These are phyloP conservation scores for Gymnopilus junonius DNA, from an alignment of 768 basidiomycete genomes.

Conservation along the genomic window DNA sequence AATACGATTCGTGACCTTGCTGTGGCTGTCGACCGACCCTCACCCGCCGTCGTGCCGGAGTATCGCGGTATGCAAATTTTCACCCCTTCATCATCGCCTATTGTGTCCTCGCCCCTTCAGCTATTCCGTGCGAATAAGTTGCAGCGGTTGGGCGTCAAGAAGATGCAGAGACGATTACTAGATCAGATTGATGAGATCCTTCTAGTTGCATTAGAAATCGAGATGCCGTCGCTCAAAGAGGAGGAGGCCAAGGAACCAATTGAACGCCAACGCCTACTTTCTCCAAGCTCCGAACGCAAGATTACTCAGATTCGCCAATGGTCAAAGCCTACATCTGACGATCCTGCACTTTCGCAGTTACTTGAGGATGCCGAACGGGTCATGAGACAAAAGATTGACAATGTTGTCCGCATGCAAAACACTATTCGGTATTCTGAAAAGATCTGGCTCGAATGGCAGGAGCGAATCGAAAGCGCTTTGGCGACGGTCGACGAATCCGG, in stretches of 20 bases:
- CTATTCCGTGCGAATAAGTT: conserved; percentile 78
- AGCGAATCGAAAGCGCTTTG: conserved; percentile 75
- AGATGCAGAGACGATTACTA: conserved; percentile 77
- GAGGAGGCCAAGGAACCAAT: conserved; percentile 92
- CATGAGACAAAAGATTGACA: conserved; percentile 93
- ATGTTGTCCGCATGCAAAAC: conserved; percentile 94
- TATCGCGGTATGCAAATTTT: conserved; percentile 90
- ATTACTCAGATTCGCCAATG: conserved; percentile 84
- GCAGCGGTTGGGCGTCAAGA: conserved; percentile 81
- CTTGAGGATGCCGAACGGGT: conserved; percentile 87
- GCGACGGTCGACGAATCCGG: conserved; percentile 58
- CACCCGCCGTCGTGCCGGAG: conserved; percentile 69
- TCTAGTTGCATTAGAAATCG: conserved; percentile 77
- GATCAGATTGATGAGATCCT: conserved; percentile 90
- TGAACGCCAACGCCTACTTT: conserved; percentile 88
- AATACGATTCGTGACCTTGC: conserved; percentile 84
- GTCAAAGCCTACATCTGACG: conserved; percentile 85
- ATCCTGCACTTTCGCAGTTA: conserved; percentile 81
- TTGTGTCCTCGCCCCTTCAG: conserved; percentile 75
- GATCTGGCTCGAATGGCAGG: conserved; percentile 97
- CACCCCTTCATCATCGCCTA: conserved; percentile 71
- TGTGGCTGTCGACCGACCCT: conserved; percentile 73
- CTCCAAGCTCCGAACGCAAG: conserved; percentile 87
- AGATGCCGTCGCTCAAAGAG: conserved; percentile 88
- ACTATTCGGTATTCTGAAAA: conserved; percentile 97